Percentiles rank a stretch among this genome's conserved stretches.
These are phyloP conservation scores for Tuber indicum DNA, from an alignment of 495 filamentous ascomycete species.

Conservation along the genomic window DNA sequence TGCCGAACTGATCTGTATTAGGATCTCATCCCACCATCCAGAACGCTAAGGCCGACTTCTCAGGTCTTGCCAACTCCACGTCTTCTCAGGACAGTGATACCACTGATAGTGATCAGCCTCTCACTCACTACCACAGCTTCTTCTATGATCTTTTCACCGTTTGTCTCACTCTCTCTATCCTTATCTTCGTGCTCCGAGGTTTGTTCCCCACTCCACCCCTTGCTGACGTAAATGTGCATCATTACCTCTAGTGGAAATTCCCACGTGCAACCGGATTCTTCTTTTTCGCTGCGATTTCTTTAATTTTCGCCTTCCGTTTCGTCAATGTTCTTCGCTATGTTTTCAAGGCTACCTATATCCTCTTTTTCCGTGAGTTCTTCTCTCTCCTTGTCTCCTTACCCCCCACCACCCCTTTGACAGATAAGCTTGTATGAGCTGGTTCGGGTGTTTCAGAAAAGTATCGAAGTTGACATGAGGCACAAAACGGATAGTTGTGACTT, in stretches of 20 bases:
- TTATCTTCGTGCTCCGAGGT: constrained; percentile 20
- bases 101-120: constrained; percentile 73
- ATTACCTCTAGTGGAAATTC: constrained; percentile 55
- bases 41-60: constrained; percentile 32
- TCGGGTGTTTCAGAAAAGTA: constrained; percentile 22
- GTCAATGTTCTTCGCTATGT: constrained; percentile 79
- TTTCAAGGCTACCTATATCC: constrained; percentile 74
- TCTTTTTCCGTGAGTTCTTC: constrained; percentile 54
- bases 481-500: constrained; percentile 58
- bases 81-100: constrained; percentile 42
- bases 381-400: constrained; percentile 7
- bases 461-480: constrained; percentile 22
- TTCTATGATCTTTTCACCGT: constrained; percentile 77
- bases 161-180: constrained; percentile 47
- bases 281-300: constrained; percentile 61
- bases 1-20: constrained; percentile 13
- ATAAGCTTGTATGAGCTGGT: neutral
- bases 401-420: constrained; percentile 13
- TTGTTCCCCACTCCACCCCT: constrained; percentile 8
- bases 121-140: constrained; percentile 95
- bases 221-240: constrained; percentile 40
- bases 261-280: constrained; percentile 78
- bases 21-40: constrained; percentile 34
- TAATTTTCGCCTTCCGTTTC: constrained; percentile 87
- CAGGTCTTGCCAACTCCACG: constrained; percentile 31